Evolutionary conservation across 768 basidiomycete genomes (phyloP), one percentile per base, ranked within the genome.

Genomic region (Mycena capillaripes): DNA sequence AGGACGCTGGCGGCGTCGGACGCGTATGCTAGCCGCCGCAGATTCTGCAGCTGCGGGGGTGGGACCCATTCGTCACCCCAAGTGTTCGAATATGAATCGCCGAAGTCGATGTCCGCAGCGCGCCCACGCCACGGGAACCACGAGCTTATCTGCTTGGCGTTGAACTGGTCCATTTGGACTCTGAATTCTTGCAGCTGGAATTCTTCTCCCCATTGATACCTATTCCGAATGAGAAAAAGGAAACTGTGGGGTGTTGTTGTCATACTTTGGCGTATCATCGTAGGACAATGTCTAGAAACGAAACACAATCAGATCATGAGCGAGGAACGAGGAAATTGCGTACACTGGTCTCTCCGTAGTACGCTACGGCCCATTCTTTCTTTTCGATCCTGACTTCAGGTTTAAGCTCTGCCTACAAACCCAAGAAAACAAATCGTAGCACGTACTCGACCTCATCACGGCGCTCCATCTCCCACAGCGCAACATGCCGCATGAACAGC

Each of bases 401-500:
- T 55, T 11, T 4, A 38, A n/a, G n/a, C n/a, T n/a, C n/a, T n/a
- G n/a, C n/a, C n/a, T n/a, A n/a, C n/a, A n/a, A n/a, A n/a, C n/a
- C n/a, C 10, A 7, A 7, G 38, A n/a, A 27, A 16, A 7, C n/a
- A 4, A 2, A 1, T 0, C 3, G 17, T 10, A 21, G 38, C 2
- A 52, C 63, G 14, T 12, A 65, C 63, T 19, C 25, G 21, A 65
- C 21, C 23, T 65, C 63, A 10, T 23, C n/a, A 8, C 63, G 63
- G 29, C n/a, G 48, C 17, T 25, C 63, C 32, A 68, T 34, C 16
- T 58, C 38, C 66, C 66, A 68, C 30, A 68, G 57, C 23, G n/a
- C 58, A 6, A 59, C 57, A 38, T 68, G 66, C 16, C 58, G 44
- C 66, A 60, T 60, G 11, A 68, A 68, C 6, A 60, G 25, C 25